These are phyloP conservation scores for Panellus pusillus DNA, from an alignment of 768 basidiomycete genomes.

Conservation along the genomic window DNA sequence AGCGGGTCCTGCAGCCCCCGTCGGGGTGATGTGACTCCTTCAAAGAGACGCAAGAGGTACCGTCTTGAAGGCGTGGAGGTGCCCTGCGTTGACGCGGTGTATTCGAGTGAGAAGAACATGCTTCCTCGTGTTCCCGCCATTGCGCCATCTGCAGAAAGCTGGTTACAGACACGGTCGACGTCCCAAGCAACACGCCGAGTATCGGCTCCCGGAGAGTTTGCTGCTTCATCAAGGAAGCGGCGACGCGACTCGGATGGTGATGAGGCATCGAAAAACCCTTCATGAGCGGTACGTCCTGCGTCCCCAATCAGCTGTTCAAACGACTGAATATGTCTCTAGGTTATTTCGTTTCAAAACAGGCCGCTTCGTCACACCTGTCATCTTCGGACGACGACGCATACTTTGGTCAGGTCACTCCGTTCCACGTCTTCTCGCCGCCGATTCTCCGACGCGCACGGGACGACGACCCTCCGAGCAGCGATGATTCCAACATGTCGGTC, in stretches of 20 bases:
- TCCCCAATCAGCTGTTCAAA: neutral
- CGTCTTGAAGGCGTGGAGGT: conserved; percentile 55
- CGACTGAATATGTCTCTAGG: conserved; percentile 1
- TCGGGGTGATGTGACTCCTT: conserved; percentile 20
- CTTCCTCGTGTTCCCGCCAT: neutral
- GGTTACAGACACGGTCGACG: conserved; percentile 13
- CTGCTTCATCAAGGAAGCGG: conserved; percentile 10
- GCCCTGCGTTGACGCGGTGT: conserved; percentile 34
- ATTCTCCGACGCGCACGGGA: conserved; percentile 43
- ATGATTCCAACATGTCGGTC: conserved; percentile 42
- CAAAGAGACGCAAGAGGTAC: conserved; percentile 48
- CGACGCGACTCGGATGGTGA: conserved; percentile 5
- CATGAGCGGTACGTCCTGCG: conserved; percentile 9
- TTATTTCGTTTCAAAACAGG: neutral
- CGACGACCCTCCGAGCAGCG: conserved; percentile 42
- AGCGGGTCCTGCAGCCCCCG: conserved; percentile 1
- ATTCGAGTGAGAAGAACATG: conserved; percentile 8
- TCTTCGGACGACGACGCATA: conserved; percentile 70
- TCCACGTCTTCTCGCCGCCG: conserved; percentile 67
- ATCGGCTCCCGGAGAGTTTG: neutral
- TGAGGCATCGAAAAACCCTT: conserved; percentile 13
- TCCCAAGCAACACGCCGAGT: conserved; percentile 10
- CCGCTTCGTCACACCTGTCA: conserved; percentile 13
- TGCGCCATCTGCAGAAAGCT: conserved; percentile 1
- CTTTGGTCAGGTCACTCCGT: conserved; percentile 68